phyloP scores from a whole-genome alignment of 768 basidiomycete genomes.

The Termitomyces sp. region DNA sequence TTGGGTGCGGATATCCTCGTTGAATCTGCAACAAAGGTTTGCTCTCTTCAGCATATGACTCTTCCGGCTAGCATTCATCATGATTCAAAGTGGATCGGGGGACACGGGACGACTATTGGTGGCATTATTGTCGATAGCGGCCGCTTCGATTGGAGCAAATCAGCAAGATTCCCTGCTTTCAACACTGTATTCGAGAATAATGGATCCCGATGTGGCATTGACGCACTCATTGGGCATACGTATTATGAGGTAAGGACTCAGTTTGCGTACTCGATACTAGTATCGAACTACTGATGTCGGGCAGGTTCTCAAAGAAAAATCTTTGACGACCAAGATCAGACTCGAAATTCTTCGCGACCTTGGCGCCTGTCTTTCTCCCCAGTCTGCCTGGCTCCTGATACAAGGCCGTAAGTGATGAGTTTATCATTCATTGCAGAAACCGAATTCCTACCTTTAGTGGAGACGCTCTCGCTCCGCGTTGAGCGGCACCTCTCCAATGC shows the following conservation, averaged over 20 bases:
- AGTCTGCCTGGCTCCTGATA: slow-evolving; percentile 54
- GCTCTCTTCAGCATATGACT: not conserved
- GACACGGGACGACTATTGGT: slow-evolving; percentile 62
- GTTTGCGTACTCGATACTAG: not conserved
- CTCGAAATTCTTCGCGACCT: slow-evolving; percentile 56
- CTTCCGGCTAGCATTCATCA: slow-evolving; percentile 31
- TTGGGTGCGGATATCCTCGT: slow-evolving; percentile 33
- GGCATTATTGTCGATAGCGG: slow-evolving; percentile 62
- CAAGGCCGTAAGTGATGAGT: slow-evolving; percentile 31
- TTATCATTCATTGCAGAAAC: not conserved
- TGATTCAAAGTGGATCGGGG: slow-evolving; percentile 62
- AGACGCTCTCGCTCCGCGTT: slow-evolving; percentile 57
- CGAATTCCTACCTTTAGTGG: slow-evolving; percentile 24
- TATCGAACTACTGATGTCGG: not conserved
- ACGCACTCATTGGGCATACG: slow-evolving; percentile 9
- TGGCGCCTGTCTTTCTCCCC: slow-evolving; percentile 51
- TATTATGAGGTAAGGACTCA: slow-evolving; percentile 7
- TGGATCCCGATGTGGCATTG: not conserved
- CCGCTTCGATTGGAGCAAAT: slow-evolving; percentile 53
- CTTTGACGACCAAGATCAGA: slow-evolving; percentile 24
- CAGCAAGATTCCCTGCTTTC: slow-evolving; percentile 38
- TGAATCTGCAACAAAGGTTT: slow-evolving; percentile 14
- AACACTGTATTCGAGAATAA: slow-evolving; percentile 6
- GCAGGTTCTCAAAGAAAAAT: slow-evolving; percentile 13
- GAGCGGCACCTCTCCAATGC: slow-evolving; percentile 60